Conservation (phyloP, 345 rosid genomes). For the Syzygium grande region DNA sequence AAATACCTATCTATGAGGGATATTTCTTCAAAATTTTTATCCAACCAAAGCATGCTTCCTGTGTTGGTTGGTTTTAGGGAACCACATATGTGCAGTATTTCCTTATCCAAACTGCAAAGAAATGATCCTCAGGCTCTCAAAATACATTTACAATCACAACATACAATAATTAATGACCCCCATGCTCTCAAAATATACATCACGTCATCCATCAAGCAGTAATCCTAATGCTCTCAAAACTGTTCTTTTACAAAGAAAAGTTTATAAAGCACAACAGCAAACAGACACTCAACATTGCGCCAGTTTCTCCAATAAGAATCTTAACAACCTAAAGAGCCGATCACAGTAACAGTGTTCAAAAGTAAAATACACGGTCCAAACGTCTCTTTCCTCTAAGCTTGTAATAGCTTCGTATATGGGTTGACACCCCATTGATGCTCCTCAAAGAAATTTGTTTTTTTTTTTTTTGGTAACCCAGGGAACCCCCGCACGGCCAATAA, state of each 20-base stretch:
- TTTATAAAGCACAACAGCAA: neutral
- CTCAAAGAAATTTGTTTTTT: neutral
- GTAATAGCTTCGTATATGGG: neutral
- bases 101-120: slow-evolving; percentile 64
- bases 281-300: neutral
- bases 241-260: neutral
- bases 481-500: too few species aligned
- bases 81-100: slow-evolving; percentile 62
- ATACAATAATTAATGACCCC: neutral
- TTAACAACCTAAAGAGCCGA: neutral
- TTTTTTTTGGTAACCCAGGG: too few species aligned
- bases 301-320: neutral
- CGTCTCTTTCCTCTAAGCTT: neutral
- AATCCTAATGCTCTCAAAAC: neutral
- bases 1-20: slow-evolving; percentile 27
- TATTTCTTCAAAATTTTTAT: slow-evolving; percentile 26
- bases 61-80: slow-evolving; percentile 48
- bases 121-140: slow-evolving; percentile 1
- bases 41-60: slow-evolving; percentile 56
- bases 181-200: slow-evolving; percentile 1
- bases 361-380: neutral
- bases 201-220: neutral
- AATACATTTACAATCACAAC: neutral
- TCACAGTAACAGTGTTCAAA: neutral
- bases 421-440: neutral